Conservation (phyloP, 176 grass and related monocot genomes). For the Oryza meyeriana region DNA sequence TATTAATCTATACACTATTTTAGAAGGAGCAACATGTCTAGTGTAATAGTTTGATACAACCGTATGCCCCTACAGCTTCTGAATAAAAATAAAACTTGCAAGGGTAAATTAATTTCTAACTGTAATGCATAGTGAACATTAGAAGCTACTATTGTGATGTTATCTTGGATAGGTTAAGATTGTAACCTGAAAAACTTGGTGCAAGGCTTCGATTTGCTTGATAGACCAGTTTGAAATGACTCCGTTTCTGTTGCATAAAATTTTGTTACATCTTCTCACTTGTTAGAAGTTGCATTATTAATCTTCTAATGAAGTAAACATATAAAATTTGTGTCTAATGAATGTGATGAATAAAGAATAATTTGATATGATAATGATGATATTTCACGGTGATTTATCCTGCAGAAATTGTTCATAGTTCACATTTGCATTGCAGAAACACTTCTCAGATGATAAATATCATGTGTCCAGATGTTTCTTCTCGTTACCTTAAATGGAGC, state of each 20-base stretch:
- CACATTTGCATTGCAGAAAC: background rate
- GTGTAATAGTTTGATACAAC: background rate
- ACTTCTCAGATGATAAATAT: background rate
- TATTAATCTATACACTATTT: conserved; percentile 9
- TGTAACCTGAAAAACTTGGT: conserved; percentile 99
- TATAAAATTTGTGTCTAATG: conserved; percentile 37
- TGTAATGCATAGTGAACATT: conserved; percentile 42
- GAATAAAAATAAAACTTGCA: conserved; percentile 1
- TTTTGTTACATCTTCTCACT: conserved; percentile 76
- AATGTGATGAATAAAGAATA: conserved; percentile 25
- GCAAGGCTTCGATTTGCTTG: conserved; percentile 99
- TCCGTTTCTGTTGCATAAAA: conserved; percentile 98
- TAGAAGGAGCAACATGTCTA: background rate
- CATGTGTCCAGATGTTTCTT: background rate
- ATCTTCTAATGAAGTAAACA: conserved; percentile 47
- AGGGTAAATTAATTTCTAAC: conserved; percentile 12
- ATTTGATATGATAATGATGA: conserved; percentile 10
- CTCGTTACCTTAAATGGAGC: background rate
- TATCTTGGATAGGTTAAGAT: conserved; percentile 74
- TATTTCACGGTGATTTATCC: conserved; percentile 35
- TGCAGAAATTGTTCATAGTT: conserved; percentile 28
- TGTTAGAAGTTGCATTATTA: conserved; percentile 53
- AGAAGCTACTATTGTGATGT: conserved; percentile 55
- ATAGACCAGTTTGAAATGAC: conserved; percentile 90
- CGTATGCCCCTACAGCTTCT: conserved; percentile 13